A percentile compares a stretch with the other conserved stretches of the same genome.
These are phyloP conservation scores for Monosporascus sp. DNA, from an alignment of 2,329 filamentous ascomycete genomes.

Conservation along the genomic window DNA sequence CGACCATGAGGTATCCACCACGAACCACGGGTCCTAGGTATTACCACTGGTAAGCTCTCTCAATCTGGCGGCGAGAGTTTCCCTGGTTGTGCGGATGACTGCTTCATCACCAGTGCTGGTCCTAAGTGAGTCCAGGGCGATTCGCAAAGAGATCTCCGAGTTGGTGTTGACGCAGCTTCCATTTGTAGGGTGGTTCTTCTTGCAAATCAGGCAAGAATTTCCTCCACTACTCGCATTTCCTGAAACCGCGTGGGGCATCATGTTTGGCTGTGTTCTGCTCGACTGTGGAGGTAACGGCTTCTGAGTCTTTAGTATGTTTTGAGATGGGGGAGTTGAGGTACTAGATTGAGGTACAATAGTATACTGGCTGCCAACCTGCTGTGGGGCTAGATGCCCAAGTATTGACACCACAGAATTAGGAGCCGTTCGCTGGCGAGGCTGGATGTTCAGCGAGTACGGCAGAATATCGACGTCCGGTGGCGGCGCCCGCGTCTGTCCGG, in stretches of 20 bases:
- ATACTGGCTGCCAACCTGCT: not conserved
- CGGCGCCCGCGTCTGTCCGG: too few relatives aligned
- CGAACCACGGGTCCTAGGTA: not conserved
- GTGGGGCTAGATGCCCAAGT: not conserved
- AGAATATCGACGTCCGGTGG: conserved; percentile 1
- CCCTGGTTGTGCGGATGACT: conserved; percentile 2
- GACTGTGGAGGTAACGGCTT: not conserved
- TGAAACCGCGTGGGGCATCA: not conserved
- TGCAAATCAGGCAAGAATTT: conserved; percentile 16
- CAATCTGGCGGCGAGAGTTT: conserved; percentile 9
- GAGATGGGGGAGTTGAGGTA: not conserved
- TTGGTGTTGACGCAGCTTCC: conserved; percentile 18
- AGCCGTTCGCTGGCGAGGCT: conserved; percentile 1
- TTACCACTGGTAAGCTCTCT: conserved; percentile 5
- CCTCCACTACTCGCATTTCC: conserved; percentile 9
- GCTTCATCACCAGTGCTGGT: conserved; percentile 1
- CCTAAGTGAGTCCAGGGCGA: conserved; percentile 25
- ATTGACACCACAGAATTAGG: conserved; percentile 7
- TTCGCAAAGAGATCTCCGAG: conserved; percentile 21
- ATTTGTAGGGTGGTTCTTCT: conserved; percentile 5
- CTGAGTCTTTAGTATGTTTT: not conserved
- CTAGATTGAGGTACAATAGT: not conserved
- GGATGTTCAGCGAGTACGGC: not conserved
- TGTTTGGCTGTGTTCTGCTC: conserved; percentile 7
- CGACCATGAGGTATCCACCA: not conserved